Percentiles rank a stretch among this genome's conserved stretches.
Conservation (phyloP, 257 asterid species). For the Sherardia arvensis region DNA sequence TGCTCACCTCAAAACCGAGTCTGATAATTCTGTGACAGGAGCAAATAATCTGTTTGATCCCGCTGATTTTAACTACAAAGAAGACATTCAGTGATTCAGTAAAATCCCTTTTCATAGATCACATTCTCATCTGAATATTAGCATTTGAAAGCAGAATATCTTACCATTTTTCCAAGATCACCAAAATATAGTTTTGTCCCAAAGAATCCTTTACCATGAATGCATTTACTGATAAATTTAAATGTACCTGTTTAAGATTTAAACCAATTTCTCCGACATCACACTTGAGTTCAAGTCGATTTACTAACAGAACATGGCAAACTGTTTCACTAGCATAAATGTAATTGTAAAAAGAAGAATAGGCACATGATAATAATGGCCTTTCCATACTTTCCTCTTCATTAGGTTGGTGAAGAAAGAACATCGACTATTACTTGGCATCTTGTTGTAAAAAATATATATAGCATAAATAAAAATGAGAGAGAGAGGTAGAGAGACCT, state of each 20-base stretch:
- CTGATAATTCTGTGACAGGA: conserved; percentile 87
- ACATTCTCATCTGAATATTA: background rate
- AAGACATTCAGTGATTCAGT: conserved; percentile 9
- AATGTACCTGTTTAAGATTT: conserved; percentile 81
- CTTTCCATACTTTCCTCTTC: background rate
- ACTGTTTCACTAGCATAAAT: background rate
- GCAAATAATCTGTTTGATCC: conserved; percentile 91
- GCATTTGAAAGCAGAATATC: conserved; percentile 16
- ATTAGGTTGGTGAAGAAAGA: background rate
- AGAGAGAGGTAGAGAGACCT: conserved; percentile 36
- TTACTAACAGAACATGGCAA: background rate
- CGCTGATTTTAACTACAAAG: conserved; percentile 72
- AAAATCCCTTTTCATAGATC: conserved; percentile 11
- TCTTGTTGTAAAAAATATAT: background rate
- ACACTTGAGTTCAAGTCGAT: background rate
- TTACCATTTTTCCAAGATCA: conserved; percentile 90
- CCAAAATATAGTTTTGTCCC: conserved; percentile 96
- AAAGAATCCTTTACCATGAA: conserved; percentile 73
- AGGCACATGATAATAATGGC: background rate
- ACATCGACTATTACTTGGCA: background rate
- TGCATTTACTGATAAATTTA: conserved; percentile 76
- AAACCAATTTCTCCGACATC: conserved; percentile 15
- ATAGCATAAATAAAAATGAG: too few species aligned
- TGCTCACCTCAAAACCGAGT: conserved; percentile 90
- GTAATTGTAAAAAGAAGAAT: background rate